Evolutionary conservation across 352 stramenopile genomes (phyloP).

Genomic region (Phytopythium kandeliae): DNA sequence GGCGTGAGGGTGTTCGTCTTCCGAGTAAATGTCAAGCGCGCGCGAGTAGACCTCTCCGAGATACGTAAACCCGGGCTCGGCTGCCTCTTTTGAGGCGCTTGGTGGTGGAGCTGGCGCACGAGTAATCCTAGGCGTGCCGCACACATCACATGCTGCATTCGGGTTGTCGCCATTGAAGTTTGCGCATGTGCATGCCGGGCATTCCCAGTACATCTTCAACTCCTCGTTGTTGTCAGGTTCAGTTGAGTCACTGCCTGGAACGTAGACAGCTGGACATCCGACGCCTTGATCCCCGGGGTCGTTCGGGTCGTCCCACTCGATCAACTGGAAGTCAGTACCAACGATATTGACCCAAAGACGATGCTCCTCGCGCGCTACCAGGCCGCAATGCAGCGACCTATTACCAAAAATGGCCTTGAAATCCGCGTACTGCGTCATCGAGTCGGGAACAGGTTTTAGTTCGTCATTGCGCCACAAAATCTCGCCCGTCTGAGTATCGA

Average conservation of each 20-base stretch:
- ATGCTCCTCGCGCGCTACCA: constrained; percentile 82
- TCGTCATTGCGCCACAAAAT: constrained; percentile 90
- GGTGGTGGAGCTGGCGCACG: constrained; percentile 7
- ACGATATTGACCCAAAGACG: constrained; percentile 88
- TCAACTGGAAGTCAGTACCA: constrained; percentile 78
- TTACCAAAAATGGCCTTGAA: constrained; percentile 84
- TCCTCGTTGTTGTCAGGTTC: constrained; percentile 19
- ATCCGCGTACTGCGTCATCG: constrained; percentile 86
- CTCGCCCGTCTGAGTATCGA: constrained; percentile 83
- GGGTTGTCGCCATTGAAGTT: constrained; percentile 87
- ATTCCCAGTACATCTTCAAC: constrained; percentile 89
- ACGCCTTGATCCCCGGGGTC: constrained; percentile 80
- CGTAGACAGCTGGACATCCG: constrained; percentile 51
- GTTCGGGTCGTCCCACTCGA: constrained; percentile 84
- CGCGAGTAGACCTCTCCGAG: constrained; percentile 57
- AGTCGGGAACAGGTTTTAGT: constrained; percentile 87
- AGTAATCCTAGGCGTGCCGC: constrained; percentile 40
- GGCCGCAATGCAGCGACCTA: constrained; percentile 82
- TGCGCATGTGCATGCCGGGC: constrained; percentile 71
- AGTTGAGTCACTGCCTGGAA: constrained; percentile 10
- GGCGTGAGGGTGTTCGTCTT: constrained; percentile 58
- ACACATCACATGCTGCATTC: constrained; percentile 73
- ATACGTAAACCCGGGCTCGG: constrained; percentile 50
- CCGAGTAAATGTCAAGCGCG: constrained; percentile 73
- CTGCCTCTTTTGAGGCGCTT: constrained; percentile 12